Percentiles rank a stretch among this genome's conserved stretches.
These are phyloP conservation scores for Auricularia sp. DNA, from an alignment of 768 basidiomycete genomes.

Conservation along the genomic window DNA sequence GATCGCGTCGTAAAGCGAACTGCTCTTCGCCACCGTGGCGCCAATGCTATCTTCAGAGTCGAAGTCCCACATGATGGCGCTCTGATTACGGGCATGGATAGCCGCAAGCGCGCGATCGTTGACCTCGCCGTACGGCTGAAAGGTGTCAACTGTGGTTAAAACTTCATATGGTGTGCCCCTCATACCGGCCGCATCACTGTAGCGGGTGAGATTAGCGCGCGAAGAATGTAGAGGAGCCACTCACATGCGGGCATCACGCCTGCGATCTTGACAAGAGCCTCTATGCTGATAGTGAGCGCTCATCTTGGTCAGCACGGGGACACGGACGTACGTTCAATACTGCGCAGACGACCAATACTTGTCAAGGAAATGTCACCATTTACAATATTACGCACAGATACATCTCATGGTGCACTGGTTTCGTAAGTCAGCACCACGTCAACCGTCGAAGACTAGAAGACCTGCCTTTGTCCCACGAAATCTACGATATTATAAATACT, in stretches of 20 bases:
- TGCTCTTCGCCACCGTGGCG: conserved; percentile 6
- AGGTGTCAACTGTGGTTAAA: no score
- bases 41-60: conserved; percentile 12
- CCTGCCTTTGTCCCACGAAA: conserved; percentile 20
- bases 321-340: background rate
- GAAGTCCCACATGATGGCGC: conserved; percentile 14
- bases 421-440: background rate
- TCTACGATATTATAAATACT: background rate
- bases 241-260: background rate
- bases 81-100: conserved; percentile 15
- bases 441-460: background rate
- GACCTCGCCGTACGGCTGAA: conserved; percentile 30
- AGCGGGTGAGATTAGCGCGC: background rate
- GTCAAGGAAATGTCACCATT: background rate
- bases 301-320: background rate
- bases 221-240: background rate
- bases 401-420: conserved; percentile 26
- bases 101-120: conserved; percentile 28
- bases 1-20: conserved; percentile 9
- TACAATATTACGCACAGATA: conserved; percentile 9
- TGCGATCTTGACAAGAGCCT: background rate
- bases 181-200: background rate
- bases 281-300: background rate
- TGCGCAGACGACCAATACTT: background rate
- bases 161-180: no score